phyloP scores from a whole-genome alignment of 179 eudicot genomes.

The Actinidia arguta region DNA sequence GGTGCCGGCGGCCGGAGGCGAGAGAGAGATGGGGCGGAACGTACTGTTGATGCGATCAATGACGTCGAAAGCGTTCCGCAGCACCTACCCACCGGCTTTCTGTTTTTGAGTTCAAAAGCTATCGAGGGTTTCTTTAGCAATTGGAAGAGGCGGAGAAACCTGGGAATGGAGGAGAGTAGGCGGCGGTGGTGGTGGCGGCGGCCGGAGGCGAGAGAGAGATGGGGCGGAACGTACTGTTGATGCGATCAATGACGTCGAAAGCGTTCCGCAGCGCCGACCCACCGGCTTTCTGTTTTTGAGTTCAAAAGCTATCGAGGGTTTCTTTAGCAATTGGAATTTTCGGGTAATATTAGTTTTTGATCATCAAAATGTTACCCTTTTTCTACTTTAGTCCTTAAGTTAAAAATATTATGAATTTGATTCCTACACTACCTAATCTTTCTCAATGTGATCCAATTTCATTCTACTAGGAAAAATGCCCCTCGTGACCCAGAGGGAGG shows the following conservation, averaged over 20 bases:
- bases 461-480: no score
- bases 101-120: background rate
- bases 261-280: background rate
- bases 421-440: no score
- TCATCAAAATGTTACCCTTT: no score
- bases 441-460: no score
- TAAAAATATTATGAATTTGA: no score
- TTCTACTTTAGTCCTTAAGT: no score
- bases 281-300: background rate
- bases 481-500: no score
- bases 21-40: background rate
- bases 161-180: background rate
- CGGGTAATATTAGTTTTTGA: no score
- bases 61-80: background rate
- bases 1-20: background rate
- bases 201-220: background rate
- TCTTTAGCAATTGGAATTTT: no score
- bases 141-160: background rate
- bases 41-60: background rate
- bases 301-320: background rate
- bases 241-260: background rate
- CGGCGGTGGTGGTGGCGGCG: no score
- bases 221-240: background rate
- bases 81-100: background rate
- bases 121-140: no score